phyloP scores from a whole-genome alignment of 352 stramenopile species.

The Globisporangium canariense region DNA sequence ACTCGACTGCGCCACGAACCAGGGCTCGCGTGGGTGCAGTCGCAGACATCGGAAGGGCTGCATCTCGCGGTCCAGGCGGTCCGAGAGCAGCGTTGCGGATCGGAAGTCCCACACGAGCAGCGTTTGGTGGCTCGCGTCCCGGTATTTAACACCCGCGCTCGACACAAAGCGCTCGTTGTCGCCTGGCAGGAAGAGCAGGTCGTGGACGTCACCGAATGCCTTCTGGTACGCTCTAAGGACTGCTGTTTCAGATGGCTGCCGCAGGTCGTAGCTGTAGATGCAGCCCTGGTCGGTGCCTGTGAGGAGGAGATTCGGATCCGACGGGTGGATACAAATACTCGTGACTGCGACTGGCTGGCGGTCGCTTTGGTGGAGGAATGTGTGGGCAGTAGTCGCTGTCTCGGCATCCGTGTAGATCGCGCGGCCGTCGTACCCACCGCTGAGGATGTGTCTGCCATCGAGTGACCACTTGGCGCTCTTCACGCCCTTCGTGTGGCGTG shows the following conservation, averaged over 20 bases:
- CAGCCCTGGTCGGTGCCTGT: constrained; percentile 27
- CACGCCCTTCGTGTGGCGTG: constrained; percentile 37
- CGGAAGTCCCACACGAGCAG: constrained; percentile 63
- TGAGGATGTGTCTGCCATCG: constrained; percentile 37
- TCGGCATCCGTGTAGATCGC: constrained; percentile 32
- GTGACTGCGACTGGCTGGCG: constrained; percentile 17
- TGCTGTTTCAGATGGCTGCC: constrained; percentile 1
- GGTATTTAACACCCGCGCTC: constrained; percentile 32
- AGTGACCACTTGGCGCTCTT: constrained; percentile 56
- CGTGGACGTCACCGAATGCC: constrained; percentile 45
- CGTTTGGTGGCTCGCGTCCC: constrained; percentile 56
- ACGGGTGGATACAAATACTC: constrained; percentile 28
- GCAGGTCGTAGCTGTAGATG: constrained; percentile 41
- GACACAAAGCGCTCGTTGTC: constrained; percentile 40
- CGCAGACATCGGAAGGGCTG: constrained; percentile 42
- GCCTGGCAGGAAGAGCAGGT: constrained; percentile 46
- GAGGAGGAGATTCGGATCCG: constrained; percentile 28
- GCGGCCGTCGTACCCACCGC: constrained; percentile 39
- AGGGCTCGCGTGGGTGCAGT: constrained; percentile 31
- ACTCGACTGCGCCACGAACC: constrained; percentile 50
- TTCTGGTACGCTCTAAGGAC: constrained; percentile 16
- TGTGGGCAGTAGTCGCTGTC: constrained; percentile 19
- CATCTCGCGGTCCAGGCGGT: constrained; percentile 47
- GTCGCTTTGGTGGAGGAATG: constrained; percentile 3
- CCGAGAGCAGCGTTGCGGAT: constrained; percentile 37